Evolutionary conservation across 2,329 filamentous ascomycete genomes (phyloP), one percentile per base, ranked within the genome.

Genomic region (Aureobasidium zeae): DNA sequence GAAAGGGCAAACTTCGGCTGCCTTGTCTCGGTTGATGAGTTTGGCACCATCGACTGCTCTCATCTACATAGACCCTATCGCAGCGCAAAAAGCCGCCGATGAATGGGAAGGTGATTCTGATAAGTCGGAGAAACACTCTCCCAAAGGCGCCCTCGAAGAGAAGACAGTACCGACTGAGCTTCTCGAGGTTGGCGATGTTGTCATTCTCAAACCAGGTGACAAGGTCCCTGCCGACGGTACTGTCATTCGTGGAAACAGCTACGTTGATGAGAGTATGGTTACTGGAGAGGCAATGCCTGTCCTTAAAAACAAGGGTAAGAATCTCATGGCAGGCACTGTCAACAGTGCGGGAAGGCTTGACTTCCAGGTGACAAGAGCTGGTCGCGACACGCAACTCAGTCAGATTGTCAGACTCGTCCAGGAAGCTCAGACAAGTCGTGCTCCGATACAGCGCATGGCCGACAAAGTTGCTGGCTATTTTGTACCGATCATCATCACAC

Each of bases 361-460:
- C 61, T 91, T 96, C 63, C 79, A 84, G 31, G 91, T 98, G 47
- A 94, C 85, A 3, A 78, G 89, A 53, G 88, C 89, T 25, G 91
- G 91, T 36, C 83, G 88, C 49, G 89, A 98, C 58, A 98, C 91
- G 1, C 89, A 96, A 61, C 79, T 98, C 45, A 94, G 87, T 63
- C 91, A 96, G 64, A 98, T 98, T 52, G 91, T 98, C 50, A 91
- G 89, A 63, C 76, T 96, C n/a, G 91, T 98, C 0, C 91, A 98
- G 63, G 86, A 95, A 60, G 91, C 91, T 3, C 91, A 98, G 63
- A 96, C 89, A 2, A 89, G 79, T 41, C 79, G 91, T 28, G 91
- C 91, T 6, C 91, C 91, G 0, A 98, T 98, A 48, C 91, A 98
- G 62, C 79, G 86, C 32, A 76, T 96, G 58, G 91, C 88, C 3